phyloP scores from a whole-genome alignment of 139 green algal species.

The Chlorella sp. region DNA sequence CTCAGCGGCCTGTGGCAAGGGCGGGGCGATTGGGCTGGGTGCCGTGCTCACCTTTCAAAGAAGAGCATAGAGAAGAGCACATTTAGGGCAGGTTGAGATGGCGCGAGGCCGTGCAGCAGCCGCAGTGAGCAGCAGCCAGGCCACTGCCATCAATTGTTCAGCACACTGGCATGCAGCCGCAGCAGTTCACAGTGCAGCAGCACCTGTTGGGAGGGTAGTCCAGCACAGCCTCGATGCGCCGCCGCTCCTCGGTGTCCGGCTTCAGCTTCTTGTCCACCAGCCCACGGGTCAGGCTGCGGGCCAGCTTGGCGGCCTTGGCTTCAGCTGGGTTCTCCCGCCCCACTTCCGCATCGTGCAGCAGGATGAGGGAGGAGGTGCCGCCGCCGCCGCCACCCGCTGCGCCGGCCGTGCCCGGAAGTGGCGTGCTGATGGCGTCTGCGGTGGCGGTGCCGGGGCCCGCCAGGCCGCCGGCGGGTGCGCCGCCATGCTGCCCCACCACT shows the following conservation, averaged over 20 bases:
- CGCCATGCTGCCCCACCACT: background rate
- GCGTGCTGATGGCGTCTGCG: constrained; percentile 31
- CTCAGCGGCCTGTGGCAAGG: constrained; percentile 60
- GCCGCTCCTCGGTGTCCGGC: constrained; percentile 82
- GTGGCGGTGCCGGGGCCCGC: background rate
- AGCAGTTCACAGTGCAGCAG: background rate
- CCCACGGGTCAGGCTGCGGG: constrained; percentile 72
- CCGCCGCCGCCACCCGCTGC: background rate
- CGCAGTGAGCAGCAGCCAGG: background rate
- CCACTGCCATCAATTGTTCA: too few relatives aligned
- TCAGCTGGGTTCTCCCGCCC: constrained; percentile 88
- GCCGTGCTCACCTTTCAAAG: too few relatives aligned
- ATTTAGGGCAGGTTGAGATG: too few relatives aligned
- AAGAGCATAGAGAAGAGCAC: too few relatives aligned
- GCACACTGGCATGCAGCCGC: too few relatives aligned
- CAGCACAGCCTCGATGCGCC: constrained; percentile 59
- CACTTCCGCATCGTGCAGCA: constrained; percentile 82
- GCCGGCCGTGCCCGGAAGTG: constrained; percentile 26
- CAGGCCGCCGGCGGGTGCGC: background rate
- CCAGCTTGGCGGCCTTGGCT: constrained; percentile 95
- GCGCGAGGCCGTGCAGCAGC: too few relatives aligned
- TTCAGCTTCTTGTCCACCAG: constrained; percentile 85
- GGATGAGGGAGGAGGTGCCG: constrained; percentile 26
- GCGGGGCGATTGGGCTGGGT: background rate
- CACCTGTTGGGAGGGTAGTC: constrained; percentile 61